phyloP scores from a whole-genome alignment of 1,139 yeast genomes.

The Blastobotrys malaysiensis region DNA sequence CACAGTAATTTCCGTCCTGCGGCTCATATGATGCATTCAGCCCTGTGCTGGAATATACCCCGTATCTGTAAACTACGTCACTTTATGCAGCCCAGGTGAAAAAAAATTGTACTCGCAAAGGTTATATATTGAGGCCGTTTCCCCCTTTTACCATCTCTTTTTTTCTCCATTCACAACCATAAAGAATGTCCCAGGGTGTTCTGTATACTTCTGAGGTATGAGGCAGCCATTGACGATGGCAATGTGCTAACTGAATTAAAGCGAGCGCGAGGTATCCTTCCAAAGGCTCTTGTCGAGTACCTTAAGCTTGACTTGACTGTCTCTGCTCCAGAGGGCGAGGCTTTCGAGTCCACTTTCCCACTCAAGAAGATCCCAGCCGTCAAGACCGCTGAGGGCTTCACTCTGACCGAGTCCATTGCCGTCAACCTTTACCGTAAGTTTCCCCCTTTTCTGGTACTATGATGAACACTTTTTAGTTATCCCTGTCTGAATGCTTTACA shows the following conservation, averaged over 20 bases:
- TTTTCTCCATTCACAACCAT: not conserved
- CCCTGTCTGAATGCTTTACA: slow-evolving; percentile 72
- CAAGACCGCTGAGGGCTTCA: slow-evolving; percentile 72
- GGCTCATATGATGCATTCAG: not conserved
- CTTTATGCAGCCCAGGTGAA: not conserved
- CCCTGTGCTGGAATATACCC: not conserved
- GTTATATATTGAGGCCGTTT: not conserved
- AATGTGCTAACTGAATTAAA: slow-evolving; percentile 10
- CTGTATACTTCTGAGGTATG: slow-evolving; percentile 26
- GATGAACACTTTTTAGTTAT: slow-evolving; percentile 70
- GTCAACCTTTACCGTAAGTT: slow-evolving; percentile 44
- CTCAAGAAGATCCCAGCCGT: slow-evolving; percentile 71
- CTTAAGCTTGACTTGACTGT: slow-evolving; percentile 66
- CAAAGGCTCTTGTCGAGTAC: slow-evolving; percentile 62
- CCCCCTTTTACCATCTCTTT: slow-evolving; percentile 4
- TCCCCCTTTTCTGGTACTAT: slow-evolving; percentile 24
- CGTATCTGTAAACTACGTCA: not conserved
- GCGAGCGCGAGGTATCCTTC: slow-evolving; percentile 38
- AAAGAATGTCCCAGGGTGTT: slow-evolving; percentile 33
- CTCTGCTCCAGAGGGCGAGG: slow-evolving; percentile 41
- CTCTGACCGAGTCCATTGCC: slow-evolving; percentile 75
- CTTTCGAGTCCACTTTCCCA: slow-evolving; percentile 61
- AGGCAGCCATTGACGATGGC: slow-evolving; percentile 3
- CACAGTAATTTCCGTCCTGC: not conserved
- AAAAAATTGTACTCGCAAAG: not conserved